phyloP scores from a whole-genome alignment of 805 yeast species.

The Blastobotrys chiropterorum region DNA sequence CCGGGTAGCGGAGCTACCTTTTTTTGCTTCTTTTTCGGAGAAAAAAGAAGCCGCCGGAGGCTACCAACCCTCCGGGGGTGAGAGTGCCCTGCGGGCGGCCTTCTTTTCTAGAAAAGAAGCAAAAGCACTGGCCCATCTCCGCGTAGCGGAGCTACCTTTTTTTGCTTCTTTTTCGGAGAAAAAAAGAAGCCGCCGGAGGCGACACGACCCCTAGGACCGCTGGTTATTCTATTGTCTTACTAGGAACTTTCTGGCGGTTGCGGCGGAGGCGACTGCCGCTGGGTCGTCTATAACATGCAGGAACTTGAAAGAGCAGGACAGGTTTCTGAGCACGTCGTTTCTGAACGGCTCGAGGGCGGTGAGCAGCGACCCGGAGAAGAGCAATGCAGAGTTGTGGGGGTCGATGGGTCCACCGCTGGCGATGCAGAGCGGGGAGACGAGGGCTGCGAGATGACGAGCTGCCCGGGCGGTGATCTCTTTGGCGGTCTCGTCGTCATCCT shows the following conservation, averaged over 20 bases:
- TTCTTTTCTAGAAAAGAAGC: too few species aligned
- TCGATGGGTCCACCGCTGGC: constrained; percentile 5
- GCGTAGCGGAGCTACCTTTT: too few species aligned
- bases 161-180: background rate
- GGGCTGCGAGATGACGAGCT: constrained; percentile 8
- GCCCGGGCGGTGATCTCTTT: constrained; percentile 10
- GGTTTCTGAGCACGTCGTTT: background rate
- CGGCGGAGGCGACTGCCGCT: constrained; percentile 11
- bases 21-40: too few species aligned
- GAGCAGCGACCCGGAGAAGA: constrained; percentile 17
- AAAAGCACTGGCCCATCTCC: too few species aligned
- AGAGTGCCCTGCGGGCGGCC: too few species aligned
- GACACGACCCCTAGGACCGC: background rate
- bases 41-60: too few species aligned
- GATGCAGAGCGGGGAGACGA: constrained; percentile 2
- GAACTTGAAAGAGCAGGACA: constrained; percentile 4
- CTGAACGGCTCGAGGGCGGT: background rate
- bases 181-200: background rate
- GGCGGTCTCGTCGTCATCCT: constrained; percentile 4
- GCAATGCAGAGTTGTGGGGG: constrained; percentile 9
- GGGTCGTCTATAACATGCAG: constrained; percentile 11
- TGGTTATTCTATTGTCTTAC: background rate
- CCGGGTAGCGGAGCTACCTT: too few species aligned
- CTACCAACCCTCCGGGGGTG: too few species aligned
- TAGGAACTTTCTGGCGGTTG: background rate